Base-by-base conservation (phyloP, 2,329 filamentous ascomycete genomes). In the Botrytis hyacinthi region DNA sequence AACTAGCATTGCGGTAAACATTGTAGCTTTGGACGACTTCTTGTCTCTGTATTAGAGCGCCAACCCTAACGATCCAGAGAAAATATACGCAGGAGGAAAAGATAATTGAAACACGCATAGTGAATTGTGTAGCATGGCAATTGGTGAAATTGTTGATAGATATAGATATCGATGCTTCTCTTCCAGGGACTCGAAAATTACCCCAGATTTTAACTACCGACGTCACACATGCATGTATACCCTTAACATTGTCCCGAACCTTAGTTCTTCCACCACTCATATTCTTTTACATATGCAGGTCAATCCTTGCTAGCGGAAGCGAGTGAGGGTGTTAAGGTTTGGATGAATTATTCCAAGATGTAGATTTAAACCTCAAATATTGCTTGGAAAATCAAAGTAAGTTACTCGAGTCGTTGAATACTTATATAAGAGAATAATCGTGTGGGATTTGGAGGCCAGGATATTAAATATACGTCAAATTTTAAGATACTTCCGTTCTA, bases 1-100 rank as follows among this genome's bases (percentile, higher is more conserved):
- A 78, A 66, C 76, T 79, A 2, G 72, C 74, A 42, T 77, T 40
- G n/a, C 79, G 78, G 7, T 67, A 14, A 16, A 78, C 78, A 60
- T 79, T 79, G 71, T 54, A 63, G 4, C 44, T 14, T 22, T 67
- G 44, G 9, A 72, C 61, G 16, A 72, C 42, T 20, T 37, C 7
- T 37, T 46, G 61, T 44, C 70, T 67, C 26, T 69, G 37, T 57
- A 69, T 57, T 22, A 37, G 40, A 16, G 66, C 66, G 9, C 29
- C 16, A 37, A 10, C 37, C 3, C 44, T 18, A 37, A 12, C 6
- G 4, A 57, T 18, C 66, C 66, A 69, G 14, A 69, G 35, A 2
- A 44, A 57, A 57, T 18, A 12, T 2, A 42, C 22, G 6, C 46
- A 69, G 12, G 51, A 57, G 3, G 66, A 32, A 8, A 26, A 29